phyloP scores from a whole-genome alignment of 768 basidiomycete genomes.

The Dioszegia crocea region DNA sequence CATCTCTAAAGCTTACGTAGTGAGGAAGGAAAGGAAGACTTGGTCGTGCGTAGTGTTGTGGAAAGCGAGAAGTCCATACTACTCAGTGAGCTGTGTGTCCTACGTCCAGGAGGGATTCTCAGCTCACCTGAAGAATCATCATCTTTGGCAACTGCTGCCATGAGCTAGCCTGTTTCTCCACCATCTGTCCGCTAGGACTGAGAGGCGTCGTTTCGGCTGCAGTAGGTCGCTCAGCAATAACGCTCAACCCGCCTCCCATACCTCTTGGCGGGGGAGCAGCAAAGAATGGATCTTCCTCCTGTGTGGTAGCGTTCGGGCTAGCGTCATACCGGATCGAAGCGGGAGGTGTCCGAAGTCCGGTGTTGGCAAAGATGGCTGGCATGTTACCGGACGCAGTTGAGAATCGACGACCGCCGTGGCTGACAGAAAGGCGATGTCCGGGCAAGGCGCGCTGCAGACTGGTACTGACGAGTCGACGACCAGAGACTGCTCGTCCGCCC shows the following conservation, averaged over 20 bases:
- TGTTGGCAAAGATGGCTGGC: constrained; percentile 76
- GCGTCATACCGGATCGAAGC: constrained; percentile 25
- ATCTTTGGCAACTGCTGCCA: constrained; percentile 71
- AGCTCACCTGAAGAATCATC: constrained; percentile 69
- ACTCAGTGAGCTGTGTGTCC: constrained; percentile 13
- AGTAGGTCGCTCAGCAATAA: constrained; percentile 34
- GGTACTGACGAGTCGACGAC: constrained; percentile 17
- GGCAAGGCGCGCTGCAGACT: constrained; percentile 14
- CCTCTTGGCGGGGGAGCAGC: constrained; percentile 10
- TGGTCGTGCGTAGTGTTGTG: constrained; percentile 83
- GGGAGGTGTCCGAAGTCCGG: constrained; percentile 49
- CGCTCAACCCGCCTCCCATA: constrained; percentile 30
- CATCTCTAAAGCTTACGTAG: constrained; percentile 40
- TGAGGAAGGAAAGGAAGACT: constrained; percentile 83
- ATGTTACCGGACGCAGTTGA: constrained; percentile 50
- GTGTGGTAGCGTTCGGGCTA: constrained; percentile 11
- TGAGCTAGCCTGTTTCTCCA: constrained; percentile 58
- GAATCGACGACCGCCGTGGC: constrained; percentile 35
- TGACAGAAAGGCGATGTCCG: constrained; percentile 34
- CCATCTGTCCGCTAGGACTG: constrained; percentile 7
- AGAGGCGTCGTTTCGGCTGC: constrained; percentile 16
- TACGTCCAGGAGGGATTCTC: no score
- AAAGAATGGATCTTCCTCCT: constrained; percentile 37
- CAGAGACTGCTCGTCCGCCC: constrained; percentile 4
- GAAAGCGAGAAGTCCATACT: constrained; percentile 78